Evolutionary conservation across 202 grass and related monocot species (phyloP).

Genomic region (Tripidium arundinaceum): DNA sequence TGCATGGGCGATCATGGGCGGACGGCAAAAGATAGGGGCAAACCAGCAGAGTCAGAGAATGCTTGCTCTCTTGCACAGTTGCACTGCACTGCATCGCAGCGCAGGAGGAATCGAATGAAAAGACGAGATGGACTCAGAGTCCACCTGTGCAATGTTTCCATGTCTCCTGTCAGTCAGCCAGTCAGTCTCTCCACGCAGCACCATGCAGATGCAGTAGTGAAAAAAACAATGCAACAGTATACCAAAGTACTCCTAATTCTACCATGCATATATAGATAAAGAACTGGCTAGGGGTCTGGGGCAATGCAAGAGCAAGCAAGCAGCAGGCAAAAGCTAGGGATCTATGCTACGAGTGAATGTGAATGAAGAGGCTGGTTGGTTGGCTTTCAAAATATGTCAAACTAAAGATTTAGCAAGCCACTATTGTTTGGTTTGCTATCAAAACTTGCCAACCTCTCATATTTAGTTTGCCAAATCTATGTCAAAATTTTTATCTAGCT

Average conservation of each 20-base stretch:
- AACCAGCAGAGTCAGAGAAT: constrained; percentile 4
- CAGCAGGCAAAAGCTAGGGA: too few relatives aligned
- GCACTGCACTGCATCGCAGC: not conserved
- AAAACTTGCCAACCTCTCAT: too few relatives aligned
- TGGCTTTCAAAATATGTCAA: too few relatives aligned
- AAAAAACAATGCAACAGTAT: not conserved
- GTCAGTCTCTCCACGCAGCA: not conserved
- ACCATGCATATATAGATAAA: not conserved
- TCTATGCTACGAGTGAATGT: too few relatives aligned
- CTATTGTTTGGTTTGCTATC: too few relatives aligned
- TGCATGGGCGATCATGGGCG: constrained; percentile 8
- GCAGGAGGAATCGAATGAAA: constrained; percentile 19
- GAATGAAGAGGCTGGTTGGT: too few relatives aligned
- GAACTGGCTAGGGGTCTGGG: not conserved
- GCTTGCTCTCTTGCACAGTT: not conserved
- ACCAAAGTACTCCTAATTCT: not conserved
- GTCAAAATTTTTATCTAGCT: too few relatives aligned
- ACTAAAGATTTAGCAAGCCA: too few relatives aligned
- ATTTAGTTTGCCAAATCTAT: too few relatives aligned
- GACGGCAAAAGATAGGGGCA: constrained; percentile 32
- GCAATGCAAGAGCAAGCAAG: too few relatives aligned
- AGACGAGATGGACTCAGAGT: constrained; percentile 22
- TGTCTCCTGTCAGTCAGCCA: constrained; percentile 1
- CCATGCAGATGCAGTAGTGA: not conserved
- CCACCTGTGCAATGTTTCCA: constrained; percentile 15